These are phyloP conservation scores for slime mould (Dictyostelium discoideum) DNA, from an alignment of 78 protist genomes.

Conservation along the genomic window DNA sequence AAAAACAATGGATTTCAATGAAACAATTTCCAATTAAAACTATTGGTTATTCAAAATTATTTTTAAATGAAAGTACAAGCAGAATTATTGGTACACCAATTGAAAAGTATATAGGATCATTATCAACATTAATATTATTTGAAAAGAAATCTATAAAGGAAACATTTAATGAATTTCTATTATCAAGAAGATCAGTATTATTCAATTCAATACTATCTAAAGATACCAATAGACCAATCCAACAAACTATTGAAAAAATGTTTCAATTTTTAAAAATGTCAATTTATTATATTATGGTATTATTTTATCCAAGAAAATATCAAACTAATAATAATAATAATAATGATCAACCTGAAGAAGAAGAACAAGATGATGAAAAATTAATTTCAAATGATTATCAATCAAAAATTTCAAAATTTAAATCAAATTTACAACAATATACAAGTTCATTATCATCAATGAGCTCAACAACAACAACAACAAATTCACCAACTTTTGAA, in stretches of 20 bases:
- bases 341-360: background rate
- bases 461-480: background rate
- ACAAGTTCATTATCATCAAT: background rate
- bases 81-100: background rate
- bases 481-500: no score
- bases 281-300: constrained; percentile 4
- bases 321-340: background rate
- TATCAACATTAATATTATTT: constrained; percentile 53
- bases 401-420: constrained; percentile 12
- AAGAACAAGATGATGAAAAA: background rate
- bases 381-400: background rate
- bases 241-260: background rate
- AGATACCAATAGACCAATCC: background rate
- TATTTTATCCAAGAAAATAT: constrained; percentile 34
- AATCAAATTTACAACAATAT: constrained; percentile 5
- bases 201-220: background rate
- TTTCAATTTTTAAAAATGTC: constrained; percentile 9
- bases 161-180: constrained; percentile 18
- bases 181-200: constrained; percentile 2
- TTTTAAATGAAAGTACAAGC: constrained; percentile 2
- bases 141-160: constrained; percentile 38
- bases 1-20: constrained; percentile 40
- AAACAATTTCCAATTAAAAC: constrained; percentile 60
- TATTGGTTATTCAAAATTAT: background rate
- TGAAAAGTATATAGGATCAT: constrained; percentile 54